Percentiles rank a stretch among this genome's conserved stretches.
Evolutionary conservation across 2,329 filamentous ascomycete genomes (phyloP).

Genomic region (Pseudodiploospora longispora): DNA sequence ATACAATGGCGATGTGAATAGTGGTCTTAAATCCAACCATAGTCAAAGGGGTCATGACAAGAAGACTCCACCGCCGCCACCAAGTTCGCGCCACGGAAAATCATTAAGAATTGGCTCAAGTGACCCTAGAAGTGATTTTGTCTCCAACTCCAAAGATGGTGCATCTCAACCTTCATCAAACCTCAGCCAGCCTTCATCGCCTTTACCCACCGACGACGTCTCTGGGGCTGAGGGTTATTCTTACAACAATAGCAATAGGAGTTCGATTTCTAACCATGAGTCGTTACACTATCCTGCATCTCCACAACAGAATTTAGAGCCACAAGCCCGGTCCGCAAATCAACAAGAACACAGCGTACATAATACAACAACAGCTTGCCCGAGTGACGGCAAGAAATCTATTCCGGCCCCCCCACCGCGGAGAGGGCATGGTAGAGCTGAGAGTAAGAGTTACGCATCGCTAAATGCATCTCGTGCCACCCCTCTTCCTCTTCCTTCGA

Average conservation of each 20-base stretch:
- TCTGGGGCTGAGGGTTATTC: no score
- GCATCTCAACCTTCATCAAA: conserved; percentile 13
- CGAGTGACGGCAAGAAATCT: conserved; percentile 26
- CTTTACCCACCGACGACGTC: conserved; percentile 29
- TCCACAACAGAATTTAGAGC: no score
- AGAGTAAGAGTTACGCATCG: conserved; percentile 29
- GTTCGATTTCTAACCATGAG: no score
- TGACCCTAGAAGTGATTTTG: not conserved
- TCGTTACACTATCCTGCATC: no score
- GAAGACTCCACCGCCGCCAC: conserved; percentile 63
- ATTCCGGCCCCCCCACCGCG: conserved; percentile 45
- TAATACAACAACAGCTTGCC: no score
- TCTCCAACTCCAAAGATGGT: conserved; percentile 18
- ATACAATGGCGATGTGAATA: no score
- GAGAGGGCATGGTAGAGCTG: conserved; percentile 36
- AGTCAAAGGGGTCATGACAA: conserved; percentile 32
- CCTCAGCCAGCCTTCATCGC: conserved; percentile 50
- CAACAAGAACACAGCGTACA: no score
- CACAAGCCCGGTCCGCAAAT: no score
- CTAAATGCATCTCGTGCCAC: conserved; percentile 11
- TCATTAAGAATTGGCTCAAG: conserved; percentile 42
- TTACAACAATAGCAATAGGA: no score
- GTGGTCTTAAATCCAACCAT: no score
- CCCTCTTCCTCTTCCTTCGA: conserved; percentile 5
- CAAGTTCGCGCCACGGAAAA: conserved; percentile 70